Conservation (phyloP, 352 stramenopile genomes). For the Globisporangium cystogenes region DNA sequence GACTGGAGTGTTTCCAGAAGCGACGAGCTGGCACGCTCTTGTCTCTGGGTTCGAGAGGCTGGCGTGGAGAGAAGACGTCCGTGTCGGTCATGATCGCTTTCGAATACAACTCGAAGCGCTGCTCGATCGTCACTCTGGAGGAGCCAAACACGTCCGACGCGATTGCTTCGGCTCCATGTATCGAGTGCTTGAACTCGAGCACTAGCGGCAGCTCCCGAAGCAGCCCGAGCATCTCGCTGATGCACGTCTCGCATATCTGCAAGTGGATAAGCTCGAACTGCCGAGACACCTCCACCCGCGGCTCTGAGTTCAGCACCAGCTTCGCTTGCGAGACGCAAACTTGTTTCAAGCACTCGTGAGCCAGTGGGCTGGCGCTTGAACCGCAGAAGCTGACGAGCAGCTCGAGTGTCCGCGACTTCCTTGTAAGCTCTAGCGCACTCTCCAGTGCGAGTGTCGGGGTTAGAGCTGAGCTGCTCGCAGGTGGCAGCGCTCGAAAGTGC, state of each 20-base stretch:
- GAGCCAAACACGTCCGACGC: neutral
- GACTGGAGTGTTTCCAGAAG: conserved; percentile 7
- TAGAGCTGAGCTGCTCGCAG: neutral
- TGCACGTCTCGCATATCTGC: conserved; percentile 18
- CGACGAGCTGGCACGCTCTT: too few relatives aligned
- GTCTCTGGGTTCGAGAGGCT: neutral
- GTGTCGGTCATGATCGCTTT: neutral
- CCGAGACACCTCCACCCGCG: neutral
- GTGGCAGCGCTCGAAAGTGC: neutral
- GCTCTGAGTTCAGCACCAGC: conserved; percentile 2
- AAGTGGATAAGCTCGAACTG: conserved; percentile 13
- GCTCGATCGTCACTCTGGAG: neutral
- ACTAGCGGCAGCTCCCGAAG: conserved; percentile 17
- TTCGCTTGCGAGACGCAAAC: conserved; percentile 3
- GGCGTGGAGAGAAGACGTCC: neutral
- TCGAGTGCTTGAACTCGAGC: conserved; percentile 15
- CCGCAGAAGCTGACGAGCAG: conserved; percentile 10
- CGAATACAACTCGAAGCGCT: conserved; percentile 2
- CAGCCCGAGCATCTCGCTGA: conserved; percentile 22
- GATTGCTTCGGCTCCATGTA: neutral
- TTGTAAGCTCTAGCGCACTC: conserved; percentile 3
- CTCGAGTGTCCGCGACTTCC: conserved; percentile 2
- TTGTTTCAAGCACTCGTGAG: conserved; percentile 9
- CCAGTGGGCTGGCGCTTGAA: conserved; percentile 1
- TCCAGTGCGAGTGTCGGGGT: neutral